Evolutionary conservation across 73 alveolate species (phyloP).

Genomic region (Stentor roeselii): DNA sequence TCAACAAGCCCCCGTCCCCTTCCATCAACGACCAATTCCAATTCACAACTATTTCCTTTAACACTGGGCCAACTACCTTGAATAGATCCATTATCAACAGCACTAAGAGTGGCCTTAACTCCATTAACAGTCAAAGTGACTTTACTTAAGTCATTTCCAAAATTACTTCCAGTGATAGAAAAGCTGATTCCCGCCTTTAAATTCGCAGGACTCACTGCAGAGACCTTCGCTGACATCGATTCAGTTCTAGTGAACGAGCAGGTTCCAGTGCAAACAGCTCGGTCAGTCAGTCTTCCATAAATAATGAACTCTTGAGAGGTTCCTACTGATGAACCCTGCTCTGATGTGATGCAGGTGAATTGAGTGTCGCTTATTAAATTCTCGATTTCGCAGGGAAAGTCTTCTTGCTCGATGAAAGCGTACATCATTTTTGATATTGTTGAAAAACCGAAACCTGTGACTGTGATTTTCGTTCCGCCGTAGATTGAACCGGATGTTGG

Average conservation of each 20-base stretch:
- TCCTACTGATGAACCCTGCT: neutral
- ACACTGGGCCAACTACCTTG: neutral
- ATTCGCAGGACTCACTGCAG: neutral
- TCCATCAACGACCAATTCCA: neutral
- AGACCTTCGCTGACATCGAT: neutral
- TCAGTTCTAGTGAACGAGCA: neutral
- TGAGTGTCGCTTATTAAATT: neutral
- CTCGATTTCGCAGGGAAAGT: neutral
- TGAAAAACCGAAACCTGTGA: constrained; percentile 22
- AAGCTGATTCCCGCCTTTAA: neutral
- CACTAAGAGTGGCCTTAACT: neutral
- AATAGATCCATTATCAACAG: neutral
- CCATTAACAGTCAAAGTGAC: neutral
- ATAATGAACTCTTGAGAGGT: neutral
- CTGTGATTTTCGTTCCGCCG: constrained; percentile 19
- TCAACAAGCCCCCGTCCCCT: neutral
- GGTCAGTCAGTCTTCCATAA: neutral
- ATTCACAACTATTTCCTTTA: neutral
- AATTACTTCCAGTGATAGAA: neutral
- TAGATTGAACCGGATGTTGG: constrained; percentile 9
- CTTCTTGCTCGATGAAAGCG: neutral
- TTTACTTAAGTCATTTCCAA: neutral
- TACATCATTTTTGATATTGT: neutral
- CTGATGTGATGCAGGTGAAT: neutral
- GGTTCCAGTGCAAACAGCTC: neutral